Conservation (phyloP, 148 eudicot species). For the Rhododendron mucronatum region DNA sequence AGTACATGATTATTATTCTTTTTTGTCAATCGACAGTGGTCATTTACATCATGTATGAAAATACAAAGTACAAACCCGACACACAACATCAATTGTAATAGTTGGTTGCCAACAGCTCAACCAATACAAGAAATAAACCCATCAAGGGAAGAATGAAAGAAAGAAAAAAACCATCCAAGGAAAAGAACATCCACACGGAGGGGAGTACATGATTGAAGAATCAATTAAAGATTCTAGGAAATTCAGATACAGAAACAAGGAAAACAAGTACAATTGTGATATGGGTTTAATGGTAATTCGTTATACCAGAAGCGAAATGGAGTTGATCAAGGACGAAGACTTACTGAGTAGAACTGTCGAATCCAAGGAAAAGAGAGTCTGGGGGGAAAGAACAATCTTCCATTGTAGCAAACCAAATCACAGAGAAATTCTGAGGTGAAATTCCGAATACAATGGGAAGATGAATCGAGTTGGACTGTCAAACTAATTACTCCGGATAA, state of each 20-base stretch:
- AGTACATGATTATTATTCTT: too few relatives aligned
- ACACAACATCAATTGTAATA: too few relatives aligned
- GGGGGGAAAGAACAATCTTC: conserved; percentile 47
- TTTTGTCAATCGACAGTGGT: not conserved
- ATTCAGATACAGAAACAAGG: not conserved
- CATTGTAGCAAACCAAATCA: conserved; percentile 29
- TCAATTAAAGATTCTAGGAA: not conserved
- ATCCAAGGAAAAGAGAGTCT: conserved; percentile 61
- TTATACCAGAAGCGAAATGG: not conserved
- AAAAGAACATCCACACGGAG: too few relatives aligned
- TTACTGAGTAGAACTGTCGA: conserved; percentile 79
- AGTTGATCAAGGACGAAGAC: conserved; percentile 1
- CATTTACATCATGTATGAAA: not conserved
- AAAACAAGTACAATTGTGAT: not conserved
- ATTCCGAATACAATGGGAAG: not conserved
- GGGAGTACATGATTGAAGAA: not conserved
- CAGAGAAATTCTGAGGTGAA: not conserved
- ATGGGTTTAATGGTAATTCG: not conserved
- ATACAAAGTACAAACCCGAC: too few relatives aligned
- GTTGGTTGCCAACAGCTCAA: not conserved
- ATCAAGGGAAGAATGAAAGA: too few relatives aligned
- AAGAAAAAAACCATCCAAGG: too few relatives aligned
- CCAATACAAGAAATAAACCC: not conserved
- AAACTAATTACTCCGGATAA: too few relatives aligned
- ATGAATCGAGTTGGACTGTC: not conserved